phyloP scores from a whole-genome alignment of 2,329 filamentous ascomycete species.

The Westerdykella sp. region DNA sequence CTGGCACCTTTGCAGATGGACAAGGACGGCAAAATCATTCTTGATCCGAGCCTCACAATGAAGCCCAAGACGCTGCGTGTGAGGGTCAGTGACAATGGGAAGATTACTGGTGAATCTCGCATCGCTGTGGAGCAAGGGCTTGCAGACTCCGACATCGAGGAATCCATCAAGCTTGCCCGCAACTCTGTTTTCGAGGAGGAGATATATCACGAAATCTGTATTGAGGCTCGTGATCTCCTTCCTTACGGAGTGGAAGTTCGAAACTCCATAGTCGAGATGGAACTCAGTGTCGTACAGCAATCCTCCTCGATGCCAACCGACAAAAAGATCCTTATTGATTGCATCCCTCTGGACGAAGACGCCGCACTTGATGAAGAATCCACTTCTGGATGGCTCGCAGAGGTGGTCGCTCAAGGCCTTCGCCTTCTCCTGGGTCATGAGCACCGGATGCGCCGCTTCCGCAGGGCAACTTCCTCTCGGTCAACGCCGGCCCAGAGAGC shows the following conservation, averaged over 20 bases:
- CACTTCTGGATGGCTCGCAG: conserved; percentile 48
- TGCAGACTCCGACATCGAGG: conserved; percentile 55
- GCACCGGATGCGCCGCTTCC: conserved; percentile 67
- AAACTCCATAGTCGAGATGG: conserved; percentile 36
- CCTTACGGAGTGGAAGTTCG: conserved; percentile 63
- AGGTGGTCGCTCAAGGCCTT: conserved; percentile 60
- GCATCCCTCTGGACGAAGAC: conserved; percentile 55
- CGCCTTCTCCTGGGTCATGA: conserved; percentile 72
- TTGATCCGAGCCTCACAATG: conserved; percentile 60
- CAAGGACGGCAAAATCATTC: conserved; percentile 65
- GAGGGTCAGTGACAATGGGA: conserved; percentile 53
- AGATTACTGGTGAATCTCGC: conserved; percentile 52
- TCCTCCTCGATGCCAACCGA: conserved; percentile 30
- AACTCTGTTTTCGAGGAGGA: conserved; percentile 80
- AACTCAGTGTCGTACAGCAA: conserved; percentile 12
- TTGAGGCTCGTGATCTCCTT: conserved; percentile 69
- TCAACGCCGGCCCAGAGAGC: too few relatives aligned
- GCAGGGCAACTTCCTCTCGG: conserved; percentile 57
- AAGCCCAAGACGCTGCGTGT: conserved; percentile 60
- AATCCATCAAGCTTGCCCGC: conserved; percentile 65
- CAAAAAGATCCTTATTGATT: conserved; percentile 61
- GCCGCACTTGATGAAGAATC: conserved; percentile 13
- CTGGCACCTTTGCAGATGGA: conserved; percentile 71
- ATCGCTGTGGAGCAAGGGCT: conserved; percentile 22
- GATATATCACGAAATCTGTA: conserved; percentile 80